Evolutionary conservation across 129 eudicot species (phyloP).

Genomic region (Apium graveolens): DNA sequence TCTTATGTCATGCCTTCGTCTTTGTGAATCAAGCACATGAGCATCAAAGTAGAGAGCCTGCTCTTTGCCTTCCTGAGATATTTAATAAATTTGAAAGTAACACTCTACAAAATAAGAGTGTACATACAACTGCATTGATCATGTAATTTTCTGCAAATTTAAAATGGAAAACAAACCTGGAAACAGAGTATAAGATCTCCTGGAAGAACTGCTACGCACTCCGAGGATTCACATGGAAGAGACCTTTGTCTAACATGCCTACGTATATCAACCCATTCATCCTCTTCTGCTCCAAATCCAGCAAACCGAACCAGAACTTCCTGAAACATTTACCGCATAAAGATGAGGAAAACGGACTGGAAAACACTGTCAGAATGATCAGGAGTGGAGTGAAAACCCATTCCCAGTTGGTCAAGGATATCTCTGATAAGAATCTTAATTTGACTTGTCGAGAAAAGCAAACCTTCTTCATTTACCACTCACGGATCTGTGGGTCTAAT

Average conservation of each 20-base stretch:
- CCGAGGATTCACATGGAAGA: slow-evolving; percentile 93
- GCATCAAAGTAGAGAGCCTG: slow-evolving; percentile 99
- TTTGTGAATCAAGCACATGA: slow-evolving; percentile 89
- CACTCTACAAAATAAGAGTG: neutral
- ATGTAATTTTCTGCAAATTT: neutral
- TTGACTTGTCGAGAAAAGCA: neutral
- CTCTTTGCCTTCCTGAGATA: slow-evolving; percentile 90
- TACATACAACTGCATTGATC: neutral
- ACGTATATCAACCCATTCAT: slow-evolving; percentile 84
- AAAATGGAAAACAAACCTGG: slow-evolving; percentile 47
- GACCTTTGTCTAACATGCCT: slow-evolving; percentile 90
- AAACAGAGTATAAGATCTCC: slow-evolving; percentile 91
- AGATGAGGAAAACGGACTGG: neutral
- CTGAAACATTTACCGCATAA: slow-evolving; percentile 27
- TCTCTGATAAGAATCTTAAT: neutral
- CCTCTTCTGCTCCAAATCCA: slow-evolving; percentile 95
- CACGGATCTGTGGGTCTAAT: neutral
- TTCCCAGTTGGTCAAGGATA: neutral
- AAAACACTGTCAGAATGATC: neutral
- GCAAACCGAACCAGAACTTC: slow-evolving; percentile 94
- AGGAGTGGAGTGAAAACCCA: neutral
- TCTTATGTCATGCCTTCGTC: slow-evolving; percentile 94
- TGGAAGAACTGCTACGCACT: slow-evolving; percentile 85
- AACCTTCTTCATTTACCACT: neutral
- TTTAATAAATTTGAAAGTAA: neutral